These are phyloP conservation scores for Musa beccarii DNA, from an alignment of 176 grass and related monocot genomes.

Conservation along the genomic window DNA sequence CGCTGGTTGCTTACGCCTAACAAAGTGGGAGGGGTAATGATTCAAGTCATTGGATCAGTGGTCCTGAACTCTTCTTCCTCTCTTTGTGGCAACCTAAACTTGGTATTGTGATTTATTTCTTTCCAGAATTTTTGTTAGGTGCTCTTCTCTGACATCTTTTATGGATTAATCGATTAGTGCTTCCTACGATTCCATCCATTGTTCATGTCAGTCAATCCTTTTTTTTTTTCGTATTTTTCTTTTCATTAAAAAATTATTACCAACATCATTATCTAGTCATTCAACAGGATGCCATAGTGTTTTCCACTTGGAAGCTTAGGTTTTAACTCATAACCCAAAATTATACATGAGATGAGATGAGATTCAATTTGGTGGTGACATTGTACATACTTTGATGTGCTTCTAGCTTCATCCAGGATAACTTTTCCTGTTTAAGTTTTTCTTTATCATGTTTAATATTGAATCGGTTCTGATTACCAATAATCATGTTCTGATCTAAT, in stretches of 20 bases:
- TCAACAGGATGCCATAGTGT: background rate
- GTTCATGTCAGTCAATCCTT: too few relatives aligned
- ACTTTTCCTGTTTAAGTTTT: too few relatives aligned
- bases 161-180: background rate
- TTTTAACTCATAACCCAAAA: too few relatives aligned
- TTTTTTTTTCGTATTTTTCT: background rate
- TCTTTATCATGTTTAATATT: too few relatives aligned
- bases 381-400: too few relatives aligned
- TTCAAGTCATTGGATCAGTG: conserved; percentile 3
- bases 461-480: too few relatives aligned
- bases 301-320: background rate
- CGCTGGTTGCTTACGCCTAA: background rate
- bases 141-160: background rate
- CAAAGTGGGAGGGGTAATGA: background rate
- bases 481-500: too few relatives aligned
- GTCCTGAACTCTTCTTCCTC: background rate
- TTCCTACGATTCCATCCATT: background rate
- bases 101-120: background rate
- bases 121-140: background rate
- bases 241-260: background rate
- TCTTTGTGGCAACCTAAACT: background rate
- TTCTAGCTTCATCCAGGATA: too few relatives aligned
- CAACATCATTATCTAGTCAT: background rate
- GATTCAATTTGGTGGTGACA: too few relatives aligned
- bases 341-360: too few relatives aligned